Evolutionary conservation across 2,329 filamentous ascomycete species (phyloP), one percentile per base, ranked within the genome.

Genomic region (Pseudocercospora vitis): DNA sequence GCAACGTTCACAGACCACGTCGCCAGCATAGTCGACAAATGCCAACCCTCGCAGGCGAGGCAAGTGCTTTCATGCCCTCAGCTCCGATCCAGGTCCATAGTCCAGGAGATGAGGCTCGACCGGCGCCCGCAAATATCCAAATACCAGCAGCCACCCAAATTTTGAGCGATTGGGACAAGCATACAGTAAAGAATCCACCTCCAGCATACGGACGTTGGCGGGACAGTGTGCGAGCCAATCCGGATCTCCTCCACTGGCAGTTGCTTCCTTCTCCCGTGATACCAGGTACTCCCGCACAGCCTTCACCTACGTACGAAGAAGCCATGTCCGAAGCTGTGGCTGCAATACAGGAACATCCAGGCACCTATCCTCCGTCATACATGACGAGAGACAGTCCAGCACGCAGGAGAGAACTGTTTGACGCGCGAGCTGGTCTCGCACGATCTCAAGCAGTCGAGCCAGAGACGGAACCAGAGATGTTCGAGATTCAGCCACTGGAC

Each of bases 201-300:
- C 91, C 91, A 0, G 89, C 89, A 2, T 96, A 96, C 67, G 91
- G 91, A 0, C 74, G 90, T 1, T 95, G 89, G 88, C 79, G 89
- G 48, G 85, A 86, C 70, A 92, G 87, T 65, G 88, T 94, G 82
- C 80, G 88, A 44, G 86, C 91, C 26, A 87, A 95, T 64, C 90
- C 90, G 1, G 83, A 92, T 65, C 77, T 89, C 11, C 77, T 95
- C 21, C 90, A 88, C 68, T 95, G 89, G 89, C 84, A 63, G 21
- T 51, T 58, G 12, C 50, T 60, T 3, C 60, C 63, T 1, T 63
- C 61, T 9, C 65, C 65, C 3, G 54, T 58, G 2, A 59, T 48
- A 23, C 57, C 60, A 21, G 55, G 48, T n/a, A 62, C 57, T 16
- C 59, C 62, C 4, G 58, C 45, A 9, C 37, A 68, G 47, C 66